Conservation (phyloP, 257 asterid species). For the Solanum tarapatanum region DNA sequence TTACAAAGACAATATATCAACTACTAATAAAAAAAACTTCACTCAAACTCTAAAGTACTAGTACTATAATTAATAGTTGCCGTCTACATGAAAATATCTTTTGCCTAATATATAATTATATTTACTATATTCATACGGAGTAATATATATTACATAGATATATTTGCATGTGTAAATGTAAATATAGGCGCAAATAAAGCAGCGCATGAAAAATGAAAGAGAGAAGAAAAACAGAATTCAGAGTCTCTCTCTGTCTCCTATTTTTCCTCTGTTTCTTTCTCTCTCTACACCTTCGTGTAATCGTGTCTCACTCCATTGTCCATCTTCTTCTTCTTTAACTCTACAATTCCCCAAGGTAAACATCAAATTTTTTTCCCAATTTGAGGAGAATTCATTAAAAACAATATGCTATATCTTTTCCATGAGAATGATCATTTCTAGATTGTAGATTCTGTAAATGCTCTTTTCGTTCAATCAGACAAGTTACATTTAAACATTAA, state of each 20-base stretch:
- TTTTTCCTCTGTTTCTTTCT: not conserved
- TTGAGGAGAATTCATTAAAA: not conserved
- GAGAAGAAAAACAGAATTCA: not conserved
- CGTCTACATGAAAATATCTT: not conserved
- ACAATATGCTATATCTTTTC: not conserved
- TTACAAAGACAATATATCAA: not conserved
- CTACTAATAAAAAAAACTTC: not conserved
- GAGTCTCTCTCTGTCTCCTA: not conserved
- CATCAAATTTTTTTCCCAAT: too few species aligned
- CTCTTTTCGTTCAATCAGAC: not conserved
- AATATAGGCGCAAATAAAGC: not conserved
- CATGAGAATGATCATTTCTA: not conserved
- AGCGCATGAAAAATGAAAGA: not conserved
- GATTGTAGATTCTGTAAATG: not conserved
- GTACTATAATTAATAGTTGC: not conserved
- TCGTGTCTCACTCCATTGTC: conserved; percentile 25
- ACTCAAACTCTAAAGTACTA: not conserved
- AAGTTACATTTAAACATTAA: conserved; percentile 8
- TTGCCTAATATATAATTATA: too few species aligned
- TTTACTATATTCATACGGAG: not conserved
- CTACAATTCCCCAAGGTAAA: not conserved
- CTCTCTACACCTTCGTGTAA: conserved; percentile 6
- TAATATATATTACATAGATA: not conserved
- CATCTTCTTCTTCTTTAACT: conserved; percentile 11
- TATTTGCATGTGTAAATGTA: not conserved